Evolutionary conservation across 306 rosid genomes (phyloP).

Genomic region (Vicia sativa): DNA sequence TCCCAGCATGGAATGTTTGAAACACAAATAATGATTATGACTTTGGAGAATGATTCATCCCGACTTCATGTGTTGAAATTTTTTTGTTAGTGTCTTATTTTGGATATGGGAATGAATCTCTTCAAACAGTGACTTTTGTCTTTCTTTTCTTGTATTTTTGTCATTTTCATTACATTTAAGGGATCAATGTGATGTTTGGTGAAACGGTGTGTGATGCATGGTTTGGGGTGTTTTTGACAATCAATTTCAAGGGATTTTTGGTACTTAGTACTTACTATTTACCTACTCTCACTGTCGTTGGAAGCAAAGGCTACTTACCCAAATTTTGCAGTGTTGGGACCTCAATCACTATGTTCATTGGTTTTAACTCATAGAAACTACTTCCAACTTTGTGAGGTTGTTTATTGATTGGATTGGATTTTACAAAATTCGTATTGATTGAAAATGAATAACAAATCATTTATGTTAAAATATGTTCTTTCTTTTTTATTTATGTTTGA

Average conservation of each 20-base stretch:
- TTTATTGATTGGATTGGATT: too few relatives aligned
- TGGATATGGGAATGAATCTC: conserved; percentile 36
- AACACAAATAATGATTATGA: conserved; percentile 36
- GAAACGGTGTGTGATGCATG: conserved; percentile 14
- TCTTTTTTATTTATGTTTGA: too few relatives aligned
- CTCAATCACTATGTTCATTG: neutral
- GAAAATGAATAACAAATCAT: too few relatives aligned
- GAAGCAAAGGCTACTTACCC: conserved; percentile 52
- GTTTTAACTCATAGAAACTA: conserved; percentile 35
- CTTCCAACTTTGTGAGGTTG: conserved; percentile 26
- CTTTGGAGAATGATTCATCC: neutral
- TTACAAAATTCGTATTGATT: too few relatives aligned
- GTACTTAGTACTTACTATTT: conserved; percentile 36
- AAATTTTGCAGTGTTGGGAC: conserved; percentile 34
- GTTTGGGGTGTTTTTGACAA: conserved; percentile 29
- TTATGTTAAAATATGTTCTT: too few relatives aligned
- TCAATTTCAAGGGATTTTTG: conserved; percentile 35
- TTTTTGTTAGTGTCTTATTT: conserved; percentile 32
- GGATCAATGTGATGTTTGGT: conserved; percentile 43
- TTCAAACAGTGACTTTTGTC: conserved; percentile 33
- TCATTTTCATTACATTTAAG: neutral
- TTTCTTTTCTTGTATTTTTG: conserved; percentile 23
- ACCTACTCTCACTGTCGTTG: conserved; percentile 47
- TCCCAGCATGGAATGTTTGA: conserved; percentile 79
- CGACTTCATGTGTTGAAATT: too few relatives aligned